These are phyloP conservation scores for Tolypocladium pustulatum DNA, from an alignment of 2,329 filamentous ascomycete species.

Conservation along the genomic window DNA sequence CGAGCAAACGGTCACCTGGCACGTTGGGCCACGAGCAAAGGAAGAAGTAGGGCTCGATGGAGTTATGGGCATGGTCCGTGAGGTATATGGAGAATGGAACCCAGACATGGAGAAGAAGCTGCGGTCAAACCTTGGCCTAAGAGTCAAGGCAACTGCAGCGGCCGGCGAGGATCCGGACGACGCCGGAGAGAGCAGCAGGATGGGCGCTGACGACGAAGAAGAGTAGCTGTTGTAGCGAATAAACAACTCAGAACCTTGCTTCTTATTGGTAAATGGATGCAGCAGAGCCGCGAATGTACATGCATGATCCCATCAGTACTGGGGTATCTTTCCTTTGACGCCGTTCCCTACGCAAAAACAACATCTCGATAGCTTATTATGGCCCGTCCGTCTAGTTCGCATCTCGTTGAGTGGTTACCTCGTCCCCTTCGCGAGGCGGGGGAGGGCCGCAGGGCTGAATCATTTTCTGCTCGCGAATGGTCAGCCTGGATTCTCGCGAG, in stretches of 20 bases:
- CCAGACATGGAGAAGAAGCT: conserved; percentile 51
- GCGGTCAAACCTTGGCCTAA: conserved; percentile 49
- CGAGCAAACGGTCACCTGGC: conserved; percentile 70
- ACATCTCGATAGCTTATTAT: neutral
- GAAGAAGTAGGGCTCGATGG: conserved; percentile 73
- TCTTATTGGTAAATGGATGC: neutral
- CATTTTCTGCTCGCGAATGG: conserved; percentile 46
- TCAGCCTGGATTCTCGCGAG: neutral
- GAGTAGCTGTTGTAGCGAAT: neutral
- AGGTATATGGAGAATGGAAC: conserved; percentile 44
- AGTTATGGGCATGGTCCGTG: conserved; percentile 58
- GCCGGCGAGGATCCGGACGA: conserved; percentile 14
- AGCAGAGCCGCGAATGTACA: neutral
- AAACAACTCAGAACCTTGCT: neutral
- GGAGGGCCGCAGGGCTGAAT: conserved; percentile 50
- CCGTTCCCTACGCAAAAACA: neutral
- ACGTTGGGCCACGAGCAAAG: conserved; percentile 75
- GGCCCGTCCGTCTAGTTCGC: neutral
- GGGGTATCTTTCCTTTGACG: conserved; percentile 1
- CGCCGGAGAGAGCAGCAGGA: conserved; percentile 3
- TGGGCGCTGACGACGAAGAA: conserved; percentile 2
- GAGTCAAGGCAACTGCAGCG: conserved; percentile 11
- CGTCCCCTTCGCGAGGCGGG: conserved; percentile 42
- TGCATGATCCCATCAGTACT: neutral
- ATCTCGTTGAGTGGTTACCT: neutral